phyloP scores from a whole-genome alignment of 2,329 filamentous ascomycete genomes.

The Trichoderma asperellum region DNA sequence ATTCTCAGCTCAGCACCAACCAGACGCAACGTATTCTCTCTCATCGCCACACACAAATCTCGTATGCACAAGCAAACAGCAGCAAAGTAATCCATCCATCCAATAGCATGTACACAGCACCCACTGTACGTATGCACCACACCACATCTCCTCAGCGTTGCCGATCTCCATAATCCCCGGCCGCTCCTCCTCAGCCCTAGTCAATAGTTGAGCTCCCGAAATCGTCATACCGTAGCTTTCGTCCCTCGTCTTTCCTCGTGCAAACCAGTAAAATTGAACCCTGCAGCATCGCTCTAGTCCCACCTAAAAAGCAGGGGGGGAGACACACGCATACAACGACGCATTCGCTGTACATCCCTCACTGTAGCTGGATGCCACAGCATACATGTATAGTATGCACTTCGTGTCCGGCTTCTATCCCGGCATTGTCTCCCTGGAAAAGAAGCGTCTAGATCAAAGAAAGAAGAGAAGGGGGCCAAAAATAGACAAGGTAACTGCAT shows the following conservation, averaged over 20 bases:
- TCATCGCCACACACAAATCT: neutral
- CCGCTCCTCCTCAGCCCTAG: conserved; percentile 5
- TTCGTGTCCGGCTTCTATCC: neutral
- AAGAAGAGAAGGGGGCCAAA: neutral
- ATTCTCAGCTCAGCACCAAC: conserved; percentile 11
- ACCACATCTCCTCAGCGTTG: neutral
- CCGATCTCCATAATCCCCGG: conserved; percentile 16
- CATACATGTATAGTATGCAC: neutral
- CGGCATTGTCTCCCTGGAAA: neutral
- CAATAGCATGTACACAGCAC: neutral
- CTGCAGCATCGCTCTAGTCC: neutral
- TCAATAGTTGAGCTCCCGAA: neutral
- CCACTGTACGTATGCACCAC: neutral
- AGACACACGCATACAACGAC: neutral
- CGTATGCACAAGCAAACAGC: neutral
- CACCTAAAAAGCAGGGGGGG: neutral
- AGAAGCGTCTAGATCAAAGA: neutral
- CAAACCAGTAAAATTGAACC: neutral
- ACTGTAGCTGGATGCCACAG: neutral
- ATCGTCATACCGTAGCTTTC: conserved; percentile 1
- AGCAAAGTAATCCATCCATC: too few relatives aligned
- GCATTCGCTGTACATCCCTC: neutral
- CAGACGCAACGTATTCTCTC: neutral
- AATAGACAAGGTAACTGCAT: neutral
- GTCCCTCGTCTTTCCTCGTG: neutral